Base-by-base conservation (phyloP, 2,329 filamentous ascomycete species). In the Monilinia vaccinii-corymbosi region DNA sequence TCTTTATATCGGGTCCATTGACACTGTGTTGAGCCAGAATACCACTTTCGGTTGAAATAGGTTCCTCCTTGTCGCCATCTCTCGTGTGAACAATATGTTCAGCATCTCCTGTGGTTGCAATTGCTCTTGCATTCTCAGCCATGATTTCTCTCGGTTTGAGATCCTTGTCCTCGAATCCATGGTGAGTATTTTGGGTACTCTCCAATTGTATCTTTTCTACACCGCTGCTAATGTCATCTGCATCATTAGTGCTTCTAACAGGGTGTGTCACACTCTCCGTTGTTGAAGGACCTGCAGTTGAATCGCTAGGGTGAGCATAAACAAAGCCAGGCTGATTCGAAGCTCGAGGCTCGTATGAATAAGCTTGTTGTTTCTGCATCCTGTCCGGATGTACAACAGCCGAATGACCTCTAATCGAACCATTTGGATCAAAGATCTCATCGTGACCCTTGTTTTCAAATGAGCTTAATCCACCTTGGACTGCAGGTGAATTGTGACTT, bases 401-500 rank as follows among this genome's bases (percentile, higher is more conserved):
- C 1, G 64, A 65, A 42, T 73, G 67, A 0, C 69, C 70, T 31
- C 65, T 69, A 6, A 74, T 68, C 36, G 69, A 66, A 10, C 72
- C 72, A 36, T 69, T 64, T 1, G 67, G 57, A 18, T 63, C 63
- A 51, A 72, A 74, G 9, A 73, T 68, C 0, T 60, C 60, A 10
- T 69, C 62, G 31, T 69, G 66, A 46, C 48, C 57, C 9, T 62
- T 61, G 16, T 62, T 62, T 18, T 58, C 51, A 44, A 66, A 67
- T 25, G 65, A 60, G n/a, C 48, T 51, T 62, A 48, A 62, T 55
- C 64, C 67, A 46, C 70, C 72, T 14, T 69, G 63, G 4, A 72
- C 71, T 3, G 82, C 82, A 0, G 82, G 80, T 1, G 73, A 75
- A n/a, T 75, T 71, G 18, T 80, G 71, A 56, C 76, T 80, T 5